Conservation (phyloP, 495 filamentous ascomycete genomes). For the Penicilliopsis zonata region DNA sequence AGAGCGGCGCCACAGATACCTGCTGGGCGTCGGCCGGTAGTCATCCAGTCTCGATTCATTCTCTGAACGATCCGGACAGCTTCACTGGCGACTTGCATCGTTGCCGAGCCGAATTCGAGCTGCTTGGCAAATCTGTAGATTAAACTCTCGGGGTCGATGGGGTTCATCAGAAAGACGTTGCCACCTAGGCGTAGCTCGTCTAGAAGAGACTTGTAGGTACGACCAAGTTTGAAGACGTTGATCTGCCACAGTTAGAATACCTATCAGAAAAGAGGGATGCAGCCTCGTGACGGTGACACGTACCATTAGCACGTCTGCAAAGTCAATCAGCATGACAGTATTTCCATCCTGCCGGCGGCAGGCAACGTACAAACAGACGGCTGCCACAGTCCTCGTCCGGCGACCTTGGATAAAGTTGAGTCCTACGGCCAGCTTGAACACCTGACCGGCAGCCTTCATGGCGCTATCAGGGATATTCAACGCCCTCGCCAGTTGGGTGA, state of each 20-base stretch:
- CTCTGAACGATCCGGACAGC: conserved; percentile 75
- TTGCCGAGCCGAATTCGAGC: conserved; percentile 73
- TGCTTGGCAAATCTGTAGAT: conserved; percentile 81
- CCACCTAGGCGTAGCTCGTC: conserved; percentile 46
- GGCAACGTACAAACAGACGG: conserved; percentile 77
- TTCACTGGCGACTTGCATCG: conserved; percentile 70
- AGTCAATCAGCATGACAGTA: conserved; percentile 78
- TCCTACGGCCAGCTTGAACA: conserved; percentile 65
- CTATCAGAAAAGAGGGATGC: not conserved
- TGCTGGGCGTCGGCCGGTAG: conserved; percentile 79
- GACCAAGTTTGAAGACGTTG: conserved; percentile 85
- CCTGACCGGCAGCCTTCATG: conserved; percentile 48
- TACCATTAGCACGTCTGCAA: conserved; percentile 67
- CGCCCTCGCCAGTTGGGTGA: conserved; percentile 35
- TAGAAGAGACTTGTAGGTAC: conserved; percentile 66
- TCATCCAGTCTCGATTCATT: conserved; percentile 96
- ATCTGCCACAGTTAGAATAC: conserved; percentile 30
- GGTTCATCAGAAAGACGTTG: conserved; percentile 39
- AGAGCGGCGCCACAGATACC: conserved; percentile 91
- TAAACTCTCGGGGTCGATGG: conserved; percentile 68
- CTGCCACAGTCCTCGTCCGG: conserved; percentile 68
- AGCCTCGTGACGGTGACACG: conserved; percentile 1
- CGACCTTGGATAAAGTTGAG: conserved; percentile 82
- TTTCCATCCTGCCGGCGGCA: conserved; percentile 57
- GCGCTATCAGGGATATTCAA: conserved; percentile 46